Conservation (phyloP, 2,329 filamentous ascomycete species). For the Penicillium brasilianum region DNA sequence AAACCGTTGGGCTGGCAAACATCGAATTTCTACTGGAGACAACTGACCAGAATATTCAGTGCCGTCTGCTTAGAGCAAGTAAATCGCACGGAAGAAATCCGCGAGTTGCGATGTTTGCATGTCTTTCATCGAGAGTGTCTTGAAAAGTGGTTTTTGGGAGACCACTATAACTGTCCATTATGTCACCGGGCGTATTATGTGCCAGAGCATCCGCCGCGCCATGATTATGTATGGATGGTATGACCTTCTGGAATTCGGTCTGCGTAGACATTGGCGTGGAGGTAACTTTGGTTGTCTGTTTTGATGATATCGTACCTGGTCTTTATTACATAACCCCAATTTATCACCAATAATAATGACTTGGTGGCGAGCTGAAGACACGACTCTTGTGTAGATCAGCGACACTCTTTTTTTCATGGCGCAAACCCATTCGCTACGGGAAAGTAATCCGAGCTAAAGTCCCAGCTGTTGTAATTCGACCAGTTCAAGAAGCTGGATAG, state of each 20-base stretch:
- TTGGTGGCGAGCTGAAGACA: slow-evolving; percentile 9
- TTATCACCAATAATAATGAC: slow-evolving; percentile 14
- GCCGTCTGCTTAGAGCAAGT: slow-evolving; percentile 48
- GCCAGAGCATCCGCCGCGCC: slow-evolving; percentile 35
- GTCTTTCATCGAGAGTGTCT: slow-evolving; percentile 48
- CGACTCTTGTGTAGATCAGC: slow-evolving; percentile 4
- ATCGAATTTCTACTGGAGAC: no score
- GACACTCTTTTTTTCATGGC: slow-evolving; percentile 17
- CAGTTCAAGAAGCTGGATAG: slow-evolving; percentile 41
- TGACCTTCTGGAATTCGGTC: slow-evolving; percentile 18
- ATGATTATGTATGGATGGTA: slow-evolving; percentile 47
- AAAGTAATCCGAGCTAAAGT: slow-evolving; percentile 39
- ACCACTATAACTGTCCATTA: slow-evolving; percentile 47
- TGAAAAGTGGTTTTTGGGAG: slow-evolving; percentile 47
- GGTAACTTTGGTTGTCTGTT: not conserved
- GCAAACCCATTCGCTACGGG: slow-evolving; percentile 29
- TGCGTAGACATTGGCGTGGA: not conserved
- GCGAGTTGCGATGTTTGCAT: slow-evolving; percentile 46
- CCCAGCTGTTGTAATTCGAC: slow-evolving; percentile 41
- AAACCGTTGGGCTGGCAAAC: not conserved
- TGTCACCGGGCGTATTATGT: slow-evolving; percentile 45
- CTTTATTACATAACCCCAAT: slow-evolving; percentile 4
- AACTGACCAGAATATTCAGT: slow-evolving; percentile 26
- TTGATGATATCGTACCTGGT: not conserved
- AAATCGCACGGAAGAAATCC: slow-evolving; percentile 41